phyloP scores from a whole-genome alignment of 2,329 filamentous ascomycete genomes.

The Paracorniculantispora psalliotae region DNA sequence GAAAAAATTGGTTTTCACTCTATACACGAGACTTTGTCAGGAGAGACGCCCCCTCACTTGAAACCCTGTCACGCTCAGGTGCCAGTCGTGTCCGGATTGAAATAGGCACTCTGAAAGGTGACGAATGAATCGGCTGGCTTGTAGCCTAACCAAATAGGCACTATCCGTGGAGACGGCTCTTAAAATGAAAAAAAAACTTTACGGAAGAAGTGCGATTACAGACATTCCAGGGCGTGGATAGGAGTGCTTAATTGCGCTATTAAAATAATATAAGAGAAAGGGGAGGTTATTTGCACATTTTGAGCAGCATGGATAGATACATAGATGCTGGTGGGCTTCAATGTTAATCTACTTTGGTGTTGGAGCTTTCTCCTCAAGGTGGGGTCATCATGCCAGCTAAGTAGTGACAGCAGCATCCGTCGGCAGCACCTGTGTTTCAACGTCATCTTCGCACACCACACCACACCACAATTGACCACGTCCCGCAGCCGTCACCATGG shows the following conservation, averaged over 20 bases:
- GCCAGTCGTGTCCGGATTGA: background rate
- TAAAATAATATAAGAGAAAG: too few relatives aligned
- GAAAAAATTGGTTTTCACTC: background rate
- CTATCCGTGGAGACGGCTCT: too few relatives aligned
- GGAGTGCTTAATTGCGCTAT: too few relatives aligned
- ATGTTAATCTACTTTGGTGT: too few relatives aligned
- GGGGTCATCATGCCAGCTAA: background rate
- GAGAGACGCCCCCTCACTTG: background rate
- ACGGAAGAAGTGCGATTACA: too few relatives aligned
- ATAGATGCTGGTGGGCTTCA: too few relatives aligned
- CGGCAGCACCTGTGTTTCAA: background rate
- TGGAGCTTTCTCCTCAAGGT: background rate
- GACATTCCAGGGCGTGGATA: too few relatives aligned
- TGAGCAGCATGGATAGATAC: background rate
- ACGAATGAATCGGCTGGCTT: background rate
- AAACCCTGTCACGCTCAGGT: background rate
- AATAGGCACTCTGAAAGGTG: background rate
- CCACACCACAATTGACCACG: background rate
- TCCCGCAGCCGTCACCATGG: constrained; percentile 23
- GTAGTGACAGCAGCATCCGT: background rate
- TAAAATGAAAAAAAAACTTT: background rate
- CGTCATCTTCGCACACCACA: background rate
- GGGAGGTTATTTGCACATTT: too few relatives aligned
- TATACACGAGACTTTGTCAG: constrained; percentile 2
- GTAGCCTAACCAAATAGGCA: background rate